phyloP scores from a whole-genome alignment of 108 stramenopile genomes.

The Nitzschia palea region DNA sequence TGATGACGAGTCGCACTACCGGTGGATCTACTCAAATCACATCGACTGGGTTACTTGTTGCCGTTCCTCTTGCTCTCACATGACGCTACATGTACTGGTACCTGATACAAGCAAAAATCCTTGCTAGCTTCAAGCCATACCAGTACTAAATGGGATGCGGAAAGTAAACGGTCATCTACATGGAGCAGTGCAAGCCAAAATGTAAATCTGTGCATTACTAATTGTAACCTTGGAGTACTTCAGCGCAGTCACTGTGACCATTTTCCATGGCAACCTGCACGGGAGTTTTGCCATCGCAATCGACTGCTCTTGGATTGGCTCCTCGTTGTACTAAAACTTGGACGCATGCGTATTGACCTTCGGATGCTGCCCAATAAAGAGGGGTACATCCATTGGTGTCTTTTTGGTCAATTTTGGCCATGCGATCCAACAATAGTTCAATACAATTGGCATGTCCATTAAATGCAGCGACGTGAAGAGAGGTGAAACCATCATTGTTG shows the following conservation, averaged over 20 bases:
- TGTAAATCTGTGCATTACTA: background rate
- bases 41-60: background rate
- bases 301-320: background rate
- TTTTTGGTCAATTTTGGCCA: slow-evolving; percentile 19
- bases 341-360: slow-evolving; percentile 4
- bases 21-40: too few species aligned
- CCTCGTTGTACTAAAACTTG: background rate
- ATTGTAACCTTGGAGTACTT: background rate
- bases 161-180: too few species aligned
- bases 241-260: background rate
- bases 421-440: slow-evolving; percentile 8
- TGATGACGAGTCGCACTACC: too few species aligned
- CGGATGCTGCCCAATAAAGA: slow-evolving; percentile 8
- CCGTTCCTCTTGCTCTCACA: background rate
- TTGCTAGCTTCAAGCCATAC: background rate
- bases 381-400: slow-evolving; percentile 18
- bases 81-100: background rate
- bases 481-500: slow-evolving; percentile 13
- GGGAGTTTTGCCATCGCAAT: slow-evolving; percentile 3
- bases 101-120: background rate
- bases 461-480: slow-evolving; percentile 19
- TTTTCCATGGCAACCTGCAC: background rate
- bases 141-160: too few species aligned
- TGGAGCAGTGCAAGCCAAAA: too few species aligned
- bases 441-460: slow-evolving; percentile 14